Conservation (phyloP, 2,329 filamentous ascomycete species). For the Emericellopsis atlantica region DNA sequence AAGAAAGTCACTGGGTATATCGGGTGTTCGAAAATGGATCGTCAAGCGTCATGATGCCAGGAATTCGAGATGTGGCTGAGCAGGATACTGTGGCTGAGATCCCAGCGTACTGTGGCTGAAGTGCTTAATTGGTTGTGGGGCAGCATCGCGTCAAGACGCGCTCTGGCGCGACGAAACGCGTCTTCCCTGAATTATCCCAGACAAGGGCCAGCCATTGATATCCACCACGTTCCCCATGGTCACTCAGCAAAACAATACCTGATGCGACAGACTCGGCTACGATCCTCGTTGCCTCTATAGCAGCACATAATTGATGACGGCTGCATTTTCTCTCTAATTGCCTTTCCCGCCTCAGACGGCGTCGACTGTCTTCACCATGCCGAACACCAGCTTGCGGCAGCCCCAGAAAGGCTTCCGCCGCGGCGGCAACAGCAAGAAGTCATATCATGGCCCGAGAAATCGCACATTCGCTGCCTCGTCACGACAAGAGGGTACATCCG, state of each 20-base stretch:
- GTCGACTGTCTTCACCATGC: conserved; percentile 28
- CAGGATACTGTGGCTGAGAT: neutral
- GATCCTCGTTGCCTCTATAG: neutral
- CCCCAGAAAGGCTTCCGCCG: conserved; percentile 56
- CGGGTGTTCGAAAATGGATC: too few relatives aligned
- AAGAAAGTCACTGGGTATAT: too few relatives aligned
- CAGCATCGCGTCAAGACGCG: conserved; percentile 1
- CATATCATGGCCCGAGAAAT: conserved; percentile 56
- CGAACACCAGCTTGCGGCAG: conserved; percentile 45
- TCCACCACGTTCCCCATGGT: neutral
- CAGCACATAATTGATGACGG: conserved; percentile 5
- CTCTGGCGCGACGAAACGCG: conserved; percentile 5
- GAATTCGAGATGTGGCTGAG: neutral
- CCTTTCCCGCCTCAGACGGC: neutral
- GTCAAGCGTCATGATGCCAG: too few relatives aligned
- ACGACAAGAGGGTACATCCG: conserved; percentile 73
- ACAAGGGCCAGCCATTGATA: neutral
- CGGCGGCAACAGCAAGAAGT: conserved; percentile 48
- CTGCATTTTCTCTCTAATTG: neutral
- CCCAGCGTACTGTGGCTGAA: neutral
- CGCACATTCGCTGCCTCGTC: conserved; percentile 73
- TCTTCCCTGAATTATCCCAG: conserved; percentile 1
- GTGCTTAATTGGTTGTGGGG: conserved; percentile 1
- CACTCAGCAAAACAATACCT: neutral
- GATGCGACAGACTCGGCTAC: too few relatives aligned